Evolutionary conservation across 306 rosid genomes (phyloP), one percentile per base, ranked within the genome.

Genomic region (Sophora flavescens): DNA sequence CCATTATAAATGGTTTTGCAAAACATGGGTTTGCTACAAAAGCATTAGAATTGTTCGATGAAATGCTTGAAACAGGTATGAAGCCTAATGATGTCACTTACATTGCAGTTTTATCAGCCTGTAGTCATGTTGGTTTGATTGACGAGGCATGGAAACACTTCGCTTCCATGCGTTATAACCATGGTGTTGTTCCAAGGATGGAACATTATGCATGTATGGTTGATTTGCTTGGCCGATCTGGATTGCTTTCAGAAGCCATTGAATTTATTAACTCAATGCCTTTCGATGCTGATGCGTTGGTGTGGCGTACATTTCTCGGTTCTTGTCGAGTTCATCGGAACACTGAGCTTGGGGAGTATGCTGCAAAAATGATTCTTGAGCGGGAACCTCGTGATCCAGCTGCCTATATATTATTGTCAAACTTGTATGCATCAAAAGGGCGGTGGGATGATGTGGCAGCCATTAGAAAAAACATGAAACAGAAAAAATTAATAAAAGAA

Each of bases 121-220:
- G 95, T 58, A 90, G 95, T 71, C 91, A 87, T 59, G 91, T 54
- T 16, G 90, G 95, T 69, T 75, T 90, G 70, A 75, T 80, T 14
- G 68, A 81, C 12, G 90, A 87, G 77, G 92, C 90, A 56, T 84
- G 89, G 91, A 82, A 81, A 74, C 88, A 80, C 84, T 87, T 90
- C 75, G 70, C 17, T 39, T 84, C 89, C 66, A 86, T 90, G 95
- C 65, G 65, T 35, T 9, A 48, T 28, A 51, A 76, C 76, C 84
- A 86, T 45, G 88, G 88, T 16, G 56, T 90, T 62, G 79, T 77
- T 32, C 90, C 91, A 6, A 82, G 86, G 73, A 86, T 87, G 91
- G 94, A 87, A 68, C 91, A 90, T 76, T 90, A 84, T 66, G 89
- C 94, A 9, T 90, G 91, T 18, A 84, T 87, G 89, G 92, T 87